Evolutionary conservation across 495 filamentous ascomycete species (phyloP), one percentile per base, ranked within the genome.

Genomic region (Penicillium turbatum): DNA sequence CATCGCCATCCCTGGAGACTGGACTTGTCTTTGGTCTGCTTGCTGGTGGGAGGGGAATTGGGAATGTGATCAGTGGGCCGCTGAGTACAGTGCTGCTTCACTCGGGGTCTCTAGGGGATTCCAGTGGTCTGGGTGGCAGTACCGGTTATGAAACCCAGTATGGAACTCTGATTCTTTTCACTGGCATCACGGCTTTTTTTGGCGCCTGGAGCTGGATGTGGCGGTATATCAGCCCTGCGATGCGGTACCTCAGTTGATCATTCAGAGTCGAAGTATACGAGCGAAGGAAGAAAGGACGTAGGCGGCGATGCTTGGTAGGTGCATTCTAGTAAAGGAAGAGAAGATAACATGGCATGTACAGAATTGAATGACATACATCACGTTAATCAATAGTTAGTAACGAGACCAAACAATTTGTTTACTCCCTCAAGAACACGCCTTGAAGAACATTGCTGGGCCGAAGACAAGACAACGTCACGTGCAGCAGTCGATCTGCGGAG

Each of bases 21-120:
- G 78, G 79, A 3, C 74, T 86, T 69, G 71, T 88, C 2, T 83
- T 86, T 66, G 83, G 82, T 2, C 74, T 83, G 32, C 59, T 89
- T 48, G 78, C 80, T 27, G 79, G 78, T 27, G 86, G 83, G 0
- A 69, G 85, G 53, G 87, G 86, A 5, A 74, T 91, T 47, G 86
- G 86, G 3, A 82, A 80, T 63, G 75, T 87, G 12, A 72, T 80
- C 3, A 79, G 79, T 51, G 84, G 83, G 0, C 82, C 84, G 13
- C 31, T 86, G 51, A 84, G 82, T 54, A 79, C 82, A 46, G 75
- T 68, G 2, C 61, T 88, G 49, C 45, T 87, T 38, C 61, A 59
- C 7, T 57, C 64, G 17, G 66, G 67, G 10, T 59, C 69, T 19
- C 45, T 71, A 40, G 53, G 45, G 37, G 62, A 51, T 11, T 42